Base-by-base conservation (phyloP, 352 stramenopile species). In the Pythium folliculosum region DNA sequence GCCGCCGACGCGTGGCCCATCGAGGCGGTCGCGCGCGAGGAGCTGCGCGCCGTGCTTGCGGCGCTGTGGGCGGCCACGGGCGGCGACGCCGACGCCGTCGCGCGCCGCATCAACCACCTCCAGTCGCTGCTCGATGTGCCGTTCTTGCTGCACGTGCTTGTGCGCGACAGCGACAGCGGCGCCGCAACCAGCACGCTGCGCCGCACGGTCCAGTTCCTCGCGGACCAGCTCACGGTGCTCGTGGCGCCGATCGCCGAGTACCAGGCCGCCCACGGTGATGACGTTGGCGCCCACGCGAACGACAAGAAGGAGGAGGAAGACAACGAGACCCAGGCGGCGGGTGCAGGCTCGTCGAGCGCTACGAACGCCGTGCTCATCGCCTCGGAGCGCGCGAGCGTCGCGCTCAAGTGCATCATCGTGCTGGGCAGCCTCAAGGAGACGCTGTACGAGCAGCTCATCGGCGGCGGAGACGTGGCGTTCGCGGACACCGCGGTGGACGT, bases 351-450 rank as follows among this genome's bases (percentile, higher is more conserved):
- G 23, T 66, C 58, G 9, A 60, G 71, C 3, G 84, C 85, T 27
- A 90, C 82, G 8, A 92, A 85, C 32, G 81, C 82, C 21, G 82
- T 94, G 37, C 60, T 94, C 16, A n/a, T 86, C 21, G 82, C 86
- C 16, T 92, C 86, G 2, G 84, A 94, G 58, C 86, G 86, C 30
- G 92, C 81, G 67, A 77, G 82, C 4, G 73, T 85, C 58, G 79
- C 83, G 19, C 68, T 92, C n/a, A 92, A 92, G 71, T 83, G 77
- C 57, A 65, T 82, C 2, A 91, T 94, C 43, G 60, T 91, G 45
- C 30, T 92, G 30, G 69, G 72, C 17, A 88, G 80, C 22, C 81
- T 89, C 70, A 88, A 89, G 69, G 77, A 90, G 3, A 38, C 76
- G n/a, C 55, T 91, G 43, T 77, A 80, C 60, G 53, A 40, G 22